phyloP scores from a whole-genome alignment of 139 green algal species.

The Chlorella vulgaris region DNA sequence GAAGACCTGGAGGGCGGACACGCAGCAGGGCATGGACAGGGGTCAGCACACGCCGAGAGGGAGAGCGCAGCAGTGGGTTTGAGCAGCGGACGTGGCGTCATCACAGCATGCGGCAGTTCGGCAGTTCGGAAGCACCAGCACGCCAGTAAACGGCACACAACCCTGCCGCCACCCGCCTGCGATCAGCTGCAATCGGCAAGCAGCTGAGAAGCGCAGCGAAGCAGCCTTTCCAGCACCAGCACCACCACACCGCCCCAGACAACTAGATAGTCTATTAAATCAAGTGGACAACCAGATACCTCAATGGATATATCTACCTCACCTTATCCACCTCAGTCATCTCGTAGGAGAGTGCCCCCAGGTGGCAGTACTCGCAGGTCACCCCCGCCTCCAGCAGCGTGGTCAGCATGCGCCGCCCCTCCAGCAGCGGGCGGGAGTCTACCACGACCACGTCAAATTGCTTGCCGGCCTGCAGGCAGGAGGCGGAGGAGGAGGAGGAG shows the following conservation, averaged over 20 bases:
- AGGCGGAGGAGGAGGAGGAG: not conserved
- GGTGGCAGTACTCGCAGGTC: slow-evolving; percentile 76
- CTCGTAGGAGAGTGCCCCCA: slow-evolving; percentile 81
- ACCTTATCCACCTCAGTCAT: slow-evolving; percentile 85
- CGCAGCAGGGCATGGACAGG: not conserved
- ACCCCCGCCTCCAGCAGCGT: slow-evolving; percentile 70
- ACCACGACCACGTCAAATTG: slow-evolving; percentile 86
- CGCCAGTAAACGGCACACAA: too few relatives aligned
- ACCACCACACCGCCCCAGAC: too few relatives aligned
- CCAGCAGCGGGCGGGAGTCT: slow-evolving; percentile 82
- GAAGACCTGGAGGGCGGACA: slow-evolving; percentile 63
- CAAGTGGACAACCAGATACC: not conserved
- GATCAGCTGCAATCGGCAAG: too few relatives aligned
- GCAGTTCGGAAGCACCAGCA: too few relatives aligned
- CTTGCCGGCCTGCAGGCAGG: slow-evolving; percentile 40
- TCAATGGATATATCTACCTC: not conserved
- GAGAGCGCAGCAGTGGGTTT: too few relatives aligned
- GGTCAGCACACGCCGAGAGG: too few relatives aligned
- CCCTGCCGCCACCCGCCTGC: too few relatives aligned
- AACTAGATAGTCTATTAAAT: too few relatives aligned
- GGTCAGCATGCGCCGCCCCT: slow-evolving; percentile 75
- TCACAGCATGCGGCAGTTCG: too few relatives aligned
- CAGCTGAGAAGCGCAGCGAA: too few relatives aligned
- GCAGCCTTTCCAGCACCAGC: too few relatives aligned
- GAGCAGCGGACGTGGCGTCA: too few relatives aligned